phyloP scores from a whole-genome alignment of 371 early-diverging fungal genomes.

The Rhizopus arrhizus region DNA sequence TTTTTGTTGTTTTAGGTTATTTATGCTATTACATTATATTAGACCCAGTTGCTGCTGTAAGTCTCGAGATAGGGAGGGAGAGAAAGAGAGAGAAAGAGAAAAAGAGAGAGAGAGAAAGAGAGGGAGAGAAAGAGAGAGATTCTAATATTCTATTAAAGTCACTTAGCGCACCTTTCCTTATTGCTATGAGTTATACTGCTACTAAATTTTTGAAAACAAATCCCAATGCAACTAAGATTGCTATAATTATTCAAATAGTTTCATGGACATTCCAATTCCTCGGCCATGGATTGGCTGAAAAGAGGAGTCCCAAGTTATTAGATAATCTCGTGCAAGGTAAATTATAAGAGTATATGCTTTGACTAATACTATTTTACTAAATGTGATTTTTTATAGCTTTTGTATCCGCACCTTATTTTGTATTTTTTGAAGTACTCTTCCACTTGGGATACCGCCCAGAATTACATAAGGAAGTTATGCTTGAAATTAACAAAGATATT shows the following conservation, averaged over 20 bases:
- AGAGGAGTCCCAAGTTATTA: slow-evolving; percentile 85
- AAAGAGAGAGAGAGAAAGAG: no score
- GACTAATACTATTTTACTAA: neutral
- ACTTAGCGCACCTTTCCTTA: slow-evolving; percentile 64
- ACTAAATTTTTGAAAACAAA: slow-evolving; percentile 55
- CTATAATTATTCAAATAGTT: slow-evolving; percentile 62
- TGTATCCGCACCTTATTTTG: slow-evolving; percentile 94
- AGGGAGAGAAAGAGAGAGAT: no score
- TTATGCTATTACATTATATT: slow-evolving; percentile 76
- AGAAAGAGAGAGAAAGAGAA: no score
- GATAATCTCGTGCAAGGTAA: slow-evolving; percentile 85
- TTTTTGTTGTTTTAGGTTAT: slow-evolving; percentile 60
- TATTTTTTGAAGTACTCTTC: slow-evolving; percentile 89
- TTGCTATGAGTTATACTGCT: slow-evolving; percentile 60
- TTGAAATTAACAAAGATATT: slow-evolving; percentile 64
- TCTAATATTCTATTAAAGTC: slow-evolving; percentile 30
- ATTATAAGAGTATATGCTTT: neutral
- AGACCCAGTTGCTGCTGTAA: slow-evolving; percentile 78
- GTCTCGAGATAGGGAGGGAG: slow-evolving; percentile 14
- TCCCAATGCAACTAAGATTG: slow-evolving; percentile 56
- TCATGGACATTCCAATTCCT: slow-evolving; percentile 91
- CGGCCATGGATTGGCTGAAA: slow-evolving; percentile 86
- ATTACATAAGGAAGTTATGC: slow-evolving; percentile 66
- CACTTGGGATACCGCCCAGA: slow-evolving; percentile 79
- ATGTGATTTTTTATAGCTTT: slow-evolving; percentile 58